These are phyloP conservation scores for Trypanosoma congolense DNA, from an alignment of 208 protist genomes.

Conservation along the genomic window DNA sequence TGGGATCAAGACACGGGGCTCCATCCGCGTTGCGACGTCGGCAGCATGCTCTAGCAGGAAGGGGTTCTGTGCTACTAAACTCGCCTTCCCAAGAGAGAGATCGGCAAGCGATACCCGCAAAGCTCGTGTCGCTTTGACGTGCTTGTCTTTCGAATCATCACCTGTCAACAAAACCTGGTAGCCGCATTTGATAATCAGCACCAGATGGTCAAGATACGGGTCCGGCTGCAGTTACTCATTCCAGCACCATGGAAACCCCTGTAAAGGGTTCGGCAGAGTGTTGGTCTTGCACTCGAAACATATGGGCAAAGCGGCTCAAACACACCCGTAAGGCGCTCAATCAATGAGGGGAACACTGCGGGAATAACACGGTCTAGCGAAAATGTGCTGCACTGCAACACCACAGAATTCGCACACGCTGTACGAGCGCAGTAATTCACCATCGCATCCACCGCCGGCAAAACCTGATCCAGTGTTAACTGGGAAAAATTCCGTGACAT, in stretches of 20 bases:
- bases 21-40: constrained; percentile 4
- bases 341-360: constrained; percentile 52
- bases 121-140: constrained; percentile 28
- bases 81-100: constrained; percentile 43
- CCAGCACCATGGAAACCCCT: constrained; percentile 68
- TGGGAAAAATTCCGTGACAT: constrained; percentile 17
- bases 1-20: constrained; percentile 36
- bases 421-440: constrained; percentile 25
- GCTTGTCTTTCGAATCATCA: constrained; percentile 10
- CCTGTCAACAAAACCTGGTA: constrained; percentile 25
- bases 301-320: constrained; percentile 32
- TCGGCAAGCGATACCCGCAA: constrained; percentile 46
- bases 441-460: constrained; percentile 17
- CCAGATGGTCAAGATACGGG: constrained; percentile 38
- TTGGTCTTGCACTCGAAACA: constrained; percentile 26
- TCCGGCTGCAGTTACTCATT: constrained; percentile 69
- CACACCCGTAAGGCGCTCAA: constrained; percentile 59
- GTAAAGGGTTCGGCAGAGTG: constrained; percentile 22
- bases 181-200: constrained; percentile 65
- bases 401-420: constrained; percentile 41
- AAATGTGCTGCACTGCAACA: constrained; percentile 53
- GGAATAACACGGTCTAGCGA: constrained; percentile 55
- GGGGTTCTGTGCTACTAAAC: constrained; percentile 48
- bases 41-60: constrained; percentile 50
- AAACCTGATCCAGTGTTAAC: constrained; percentile 12